These are phyloP conservation scores for Echria macrotheca DNA, from an alignment of 495 filamentous ascomycete genomes.

Conservation along the genomic window DNA sequence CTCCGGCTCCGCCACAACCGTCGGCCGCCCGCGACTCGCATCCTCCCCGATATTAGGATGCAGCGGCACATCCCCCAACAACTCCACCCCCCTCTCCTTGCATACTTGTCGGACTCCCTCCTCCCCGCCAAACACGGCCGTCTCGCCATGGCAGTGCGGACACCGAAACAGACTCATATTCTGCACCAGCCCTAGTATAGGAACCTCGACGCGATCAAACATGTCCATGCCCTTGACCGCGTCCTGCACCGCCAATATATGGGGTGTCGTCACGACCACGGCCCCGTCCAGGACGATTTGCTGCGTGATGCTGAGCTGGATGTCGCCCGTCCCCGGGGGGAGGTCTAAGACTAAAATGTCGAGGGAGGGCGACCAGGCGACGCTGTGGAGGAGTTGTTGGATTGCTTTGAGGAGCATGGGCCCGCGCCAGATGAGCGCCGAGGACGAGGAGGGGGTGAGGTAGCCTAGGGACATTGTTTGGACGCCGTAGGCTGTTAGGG, in stretches of 20 bases:
- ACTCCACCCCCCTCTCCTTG: conserved; percentile 57
- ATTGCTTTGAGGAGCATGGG: conserved; percentile 97
- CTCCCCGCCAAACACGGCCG: conserved; percentile 68
- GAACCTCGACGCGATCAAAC: conserved; percentile 77
- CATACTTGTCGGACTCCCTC: conserved; percentile 43
- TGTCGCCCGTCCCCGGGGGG: conserved; percentile 91
- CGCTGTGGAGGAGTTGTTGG: conserved; percentile 89
- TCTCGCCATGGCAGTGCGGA: conserved; percentile 65
- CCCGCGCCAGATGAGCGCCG: conserved; percentile 94
- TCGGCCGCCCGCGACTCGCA: conserved; percentile 83
- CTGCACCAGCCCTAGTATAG: conserved; percentile 80
- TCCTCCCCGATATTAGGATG: conserved; percentile 83
- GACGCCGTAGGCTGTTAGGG: conserved; percentile 90
- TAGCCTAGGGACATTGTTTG: conserved; percentile 99
- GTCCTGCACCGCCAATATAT: conserved; percentile 83
- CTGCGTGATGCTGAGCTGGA: conserved; percentile 88
- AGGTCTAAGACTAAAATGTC: conserved; percentile 88
- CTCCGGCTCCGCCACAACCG: conserved; percentile 77
- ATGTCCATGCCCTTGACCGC: conserved; percentile 86
- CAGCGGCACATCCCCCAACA: conserved; percentile 86
- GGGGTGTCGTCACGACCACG: conserved; percentile 89
- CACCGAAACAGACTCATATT: conserved; percentile 92
- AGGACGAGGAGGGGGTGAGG: conserved; percentile 61
- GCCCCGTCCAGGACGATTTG: conserved; percentile 76
- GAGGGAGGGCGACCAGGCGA: conserved; percentile 64